phyloP scores from a whole-genome alignment of 139 green algal genomes.

The Nannochloris sp. region DNA sequence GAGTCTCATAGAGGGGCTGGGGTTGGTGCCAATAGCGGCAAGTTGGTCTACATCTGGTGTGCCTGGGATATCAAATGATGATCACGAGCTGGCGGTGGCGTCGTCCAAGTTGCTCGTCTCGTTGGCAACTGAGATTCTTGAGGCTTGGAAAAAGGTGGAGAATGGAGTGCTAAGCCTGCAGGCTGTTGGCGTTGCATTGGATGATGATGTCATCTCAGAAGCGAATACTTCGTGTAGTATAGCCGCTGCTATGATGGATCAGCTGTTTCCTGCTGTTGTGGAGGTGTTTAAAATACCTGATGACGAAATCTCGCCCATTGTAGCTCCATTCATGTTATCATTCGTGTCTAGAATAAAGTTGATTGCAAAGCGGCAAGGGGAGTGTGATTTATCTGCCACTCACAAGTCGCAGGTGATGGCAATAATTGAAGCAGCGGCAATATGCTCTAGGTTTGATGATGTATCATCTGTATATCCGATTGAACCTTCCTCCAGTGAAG shows the following conservation, averaged over 20 bases:
- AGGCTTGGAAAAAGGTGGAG: conserved; percentile 74
- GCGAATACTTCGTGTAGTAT: conserved; percentile 25
- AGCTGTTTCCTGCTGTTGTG: conserved; percentile 44
- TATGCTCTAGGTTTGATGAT: conserved; percentile 24
- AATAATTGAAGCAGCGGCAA: conserved; percentile 30
- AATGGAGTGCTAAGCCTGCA: conserved; percentile 65
- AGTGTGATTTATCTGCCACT: not conserved
- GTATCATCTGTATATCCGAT: conserved; percentile 21
- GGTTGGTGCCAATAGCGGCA: conserved; percentile 42
- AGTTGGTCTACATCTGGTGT: conserved; percentile 37
- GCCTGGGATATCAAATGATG: conserved; percentile 26
- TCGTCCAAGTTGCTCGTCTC: conserved; percentile 60
- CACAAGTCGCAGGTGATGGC: conserved; percentile 41
- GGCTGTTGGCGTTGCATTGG: conserved; percentile 55
- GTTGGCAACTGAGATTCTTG: conserved; percentile 71
- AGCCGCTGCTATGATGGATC: conserved; percentile 30
- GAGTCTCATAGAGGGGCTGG: conserved; percentile 57
- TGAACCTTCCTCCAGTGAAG: conserved; percentile 9
- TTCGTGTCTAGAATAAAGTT: conserved; percentile 57
- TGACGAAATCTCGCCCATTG: conserved; percentile 53
- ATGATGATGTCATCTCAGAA: conserved; percentile 48
- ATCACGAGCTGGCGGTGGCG: conserved; percentile 52
- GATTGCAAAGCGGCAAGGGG: conserved; percentile 23
- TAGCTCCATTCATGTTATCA: conserved; percentile 63
- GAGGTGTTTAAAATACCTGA: conserved; percentile 16